phyloP scores from a whole-genome alignment of 2,329 filamentous ascomycete genomes.

The Stagonosporopsis cucurbitacearum region DNA sequence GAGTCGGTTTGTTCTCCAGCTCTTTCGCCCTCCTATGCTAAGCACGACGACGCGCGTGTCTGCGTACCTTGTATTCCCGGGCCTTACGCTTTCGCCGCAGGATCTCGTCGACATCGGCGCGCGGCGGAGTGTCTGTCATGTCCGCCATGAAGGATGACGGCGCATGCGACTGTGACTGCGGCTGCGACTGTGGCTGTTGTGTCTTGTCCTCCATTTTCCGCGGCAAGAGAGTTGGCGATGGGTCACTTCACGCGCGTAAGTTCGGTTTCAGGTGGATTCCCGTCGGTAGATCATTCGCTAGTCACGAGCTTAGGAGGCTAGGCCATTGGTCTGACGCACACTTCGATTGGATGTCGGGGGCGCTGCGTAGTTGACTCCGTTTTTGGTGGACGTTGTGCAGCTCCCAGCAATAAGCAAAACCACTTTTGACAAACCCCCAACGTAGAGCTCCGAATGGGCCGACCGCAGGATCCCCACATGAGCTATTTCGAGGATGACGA shows the following conservation, averaged over 20 bases:
- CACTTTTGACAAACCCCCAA: neutral
- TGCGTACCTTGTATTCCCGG: slow-evolving; percentile 56
- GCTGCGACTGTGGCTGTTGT: slow-evolving; percentile 32
- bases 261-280: slow-evolving; percentile 15
- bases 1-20: slow-evolving; percentile 7
- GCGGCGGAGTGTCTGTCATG: slow-evolving; percentile 48
- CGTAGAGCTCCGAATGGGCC: neutral
- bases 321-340: slow-evolving; percentile 1
- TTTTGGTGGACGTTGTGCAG: neutral
- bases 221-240: slow-evolving; percentile 21
- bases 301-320: slow-evolving; percentile 12
- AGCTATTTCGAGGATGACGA: neutral
- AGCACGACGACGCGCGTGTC: slow-evolving; percentile 5
- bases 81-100: slow-evolving; percentile 58
- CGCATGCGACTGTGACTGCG: slow-evolving; percentile 35
- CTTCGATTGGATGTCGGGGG: neutral
- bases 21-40: neutral
- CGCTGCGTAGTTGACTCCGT: neutral
- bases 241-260: slow-evolving; percentile 14
- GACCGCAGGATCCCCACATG: neutral
- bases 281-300: slow-evolving; percentile 17
- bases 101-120: slow-evolving; percentile 58
- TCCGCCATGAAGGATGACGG: slow-evolving; percentile 36
- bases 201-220: slow-evolving; percentile 38
- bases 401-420: neutral